Conservation (phyloP, 148 eudicot genomes). For the Vaccinium vitisidaea region DNA sequence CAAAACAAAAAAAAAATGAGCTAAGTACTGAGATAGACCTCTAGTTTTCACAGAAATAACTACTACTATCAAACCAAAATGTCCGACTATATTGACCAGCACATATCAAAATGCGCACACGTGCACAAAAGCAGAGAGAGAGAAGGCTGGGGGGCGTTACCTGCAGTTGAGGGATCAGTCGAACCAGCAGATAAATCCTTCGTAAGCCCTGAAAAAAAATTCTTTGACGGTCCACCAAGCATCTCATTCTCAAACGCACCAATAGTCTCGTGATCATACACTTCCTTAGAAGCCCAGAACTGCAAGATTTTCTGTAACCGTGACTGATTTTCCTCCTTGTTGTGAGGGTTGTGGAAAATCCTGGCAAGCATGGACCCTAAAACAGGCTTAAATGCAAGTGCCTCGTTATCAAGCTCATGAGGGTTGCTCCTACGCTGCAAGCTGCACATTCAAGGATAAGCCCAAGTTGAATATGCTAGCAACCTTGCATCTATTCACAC, state of each 20-base stretch:
- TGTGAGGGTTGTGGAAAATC: constrained; percentile 86
- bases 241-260: constrained; percentile 78
- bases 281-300: constrained; percentile 98
- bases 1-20: not conserved
- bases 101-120: not conserved
- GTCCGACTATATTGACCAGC: not conserved
- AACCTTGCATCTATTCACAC: not conserved
- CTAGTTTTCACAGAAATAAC: not conserved
- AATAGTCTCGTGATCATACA: constrained; percentile 83
- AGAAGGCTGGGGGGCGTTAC: constrained; percentile 21
- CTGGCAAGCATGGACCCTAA: constrained; percentile 86
- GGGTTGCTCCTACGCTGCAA: constrained; percentile 85
- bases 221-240: constrained; percentile 62
- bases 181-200: constrained; percentile 51
- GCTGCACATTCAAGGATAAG: constrained; percentile 48
- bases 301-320: constrained; percentile 89
- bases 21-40: not conserved
- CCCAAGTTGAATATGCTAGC: constrained; percentile 4
- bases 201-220: constrained; percentile 44
- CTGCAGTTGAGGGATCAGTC: constrained; percentile 43
- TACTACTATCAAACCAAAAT: not conserved
- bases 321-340: constrained; percentile 88
- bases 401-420: constrained; percentile 90
- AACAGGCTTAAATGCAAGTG: constrained; percentile 94
- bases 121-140: not conserved